A percentile compares a stretch with the other conserved stretches of the same genome.
Evolutionary conservation across 139 green algal genomes (phyloP).

Genomic region (Chlamydomonas sp.): DNA sequence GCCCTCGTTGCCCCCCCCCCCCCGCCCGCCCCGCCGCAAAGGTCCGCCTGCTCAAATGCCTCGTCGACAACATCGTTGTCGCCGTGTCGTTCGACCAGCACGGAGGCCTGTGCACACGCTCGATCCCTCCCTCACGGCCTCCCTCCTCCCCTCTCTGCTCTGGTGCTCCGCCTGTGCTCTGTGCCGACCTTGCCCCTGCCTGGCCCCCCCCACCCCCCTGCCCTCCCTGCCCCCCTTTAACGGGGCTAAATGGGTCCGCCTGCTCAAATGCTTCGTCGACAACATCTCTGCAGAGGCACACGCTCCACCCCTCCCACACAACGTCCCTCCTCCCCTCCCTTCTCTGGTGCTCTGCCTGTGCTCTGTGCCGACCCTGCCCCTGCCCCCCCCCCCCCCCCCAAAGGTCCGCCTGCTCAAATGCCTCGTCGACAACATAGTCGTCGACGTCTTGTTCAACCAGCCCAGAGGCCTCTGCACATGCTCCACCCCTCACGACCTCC

Average conservation of each 20-base stretch:
- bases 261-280: conserved; percentile 96
- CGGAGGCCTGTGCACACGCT: conserved; percentile 82
- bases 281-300: no score
- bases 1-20: background rate
- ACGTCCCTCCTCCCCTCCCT: no score
- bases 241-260: no score
- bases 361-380: background rate
- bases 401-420: conserved; percentile 93
- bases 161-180: background rate
- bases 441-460: conserved; percentile 95
- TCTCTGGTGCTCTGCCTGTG: no score
- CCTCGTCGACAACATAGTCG: conserved; percentile 88
- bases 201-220: no score
- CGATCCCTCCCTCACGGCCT: conserved; percentile 54
- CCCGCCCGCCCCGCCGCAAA: conserved; percentile 29
- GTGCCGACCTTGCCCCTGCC: no score
- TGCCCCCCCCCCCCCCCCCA: background rate
- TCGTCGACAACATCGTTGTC: conserved; percentile 93
- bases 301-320: conserved; percentile 59
- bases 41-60: conserved; percentile 91
- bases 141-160: background rate
- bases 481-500: conserved; percentile 48
- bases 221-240: no score
- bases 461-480: conserved; percentile 85
- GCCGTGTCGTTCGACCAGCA: conserved; percentile 92